Evolutionary conservation across 768 basidiomycete species (phyloP).

Genomic region (Suillus subluteus): DNA sequence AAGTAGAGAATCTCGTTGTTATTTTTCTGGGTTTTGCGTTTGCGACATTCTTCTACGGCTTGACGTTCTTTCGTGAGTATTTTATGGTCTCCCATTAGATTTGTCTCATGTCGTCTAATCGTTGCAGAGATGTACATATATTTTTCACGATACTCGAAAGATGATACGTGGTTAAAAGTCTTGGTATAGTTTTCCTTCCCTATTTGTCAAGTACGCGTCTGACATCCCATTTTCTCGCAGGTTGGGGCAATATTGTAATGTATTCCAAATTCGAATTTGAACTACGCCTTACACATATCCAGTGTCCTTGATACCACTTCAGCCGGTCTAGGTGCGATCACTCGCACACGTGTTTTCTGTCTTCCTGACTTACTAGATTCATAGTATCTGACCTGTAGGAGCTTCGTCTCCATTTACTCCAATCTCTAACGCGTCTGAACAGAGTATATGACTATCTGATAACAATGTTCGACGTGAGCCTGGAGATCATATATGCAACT

Average conservation of each 20-base stretch:
- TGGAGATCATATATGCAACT: slow-evolving; percentile 30
- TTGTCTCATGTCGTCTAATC: neutral
- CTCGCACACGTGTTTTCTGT: neutral
- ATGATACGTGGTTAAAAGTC: slow-evolving; percentile 21
- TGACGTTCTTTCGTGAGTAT: slow-evolving; percentile 37
- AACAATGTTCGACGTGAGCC: slow-evolving; percentile 24
- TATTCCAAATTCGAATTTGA: neutral
- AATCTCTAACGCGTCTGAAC: slow-evolving; percentile 15
- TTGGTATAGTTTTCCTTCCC: slow-evolving; percentile 20
- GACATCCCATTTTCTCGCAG: slow-evolving; percentile 13
- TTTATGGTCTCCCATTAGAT: neutral
- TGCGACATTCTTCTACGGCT: slow-evolving; percentile 33
- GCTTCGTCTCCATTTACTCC: neutral
- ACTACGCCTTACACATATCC: neutral
- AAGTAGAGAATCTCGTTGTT: slow-evolving; percentile 28
- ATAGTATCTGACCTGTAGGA: slow-evolving; percentile 33
- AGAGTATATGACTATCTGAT: slow-evolving; percentile 36
- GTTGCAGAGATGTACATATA: slow-evolving; percentile 34
- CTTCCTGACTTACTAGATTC: slow-evolving; percentile 13
- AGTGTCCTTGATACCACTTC: slow-evolving; percentile 30
- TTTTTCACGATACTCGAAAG: slow-evolving; percentile 30
- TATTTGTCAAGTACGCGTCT: neutral
- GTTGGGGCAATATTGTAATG: slow-evolving; percentile 24
- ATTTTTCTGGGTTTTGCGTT: slow-evolving; percentile 33
- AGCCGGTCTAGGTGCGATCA: slow-evolving; percentile 30